Conservation (phyloP, 495 filamentous ascomycete genomes). For the Penicillium argentinense region DNA sequence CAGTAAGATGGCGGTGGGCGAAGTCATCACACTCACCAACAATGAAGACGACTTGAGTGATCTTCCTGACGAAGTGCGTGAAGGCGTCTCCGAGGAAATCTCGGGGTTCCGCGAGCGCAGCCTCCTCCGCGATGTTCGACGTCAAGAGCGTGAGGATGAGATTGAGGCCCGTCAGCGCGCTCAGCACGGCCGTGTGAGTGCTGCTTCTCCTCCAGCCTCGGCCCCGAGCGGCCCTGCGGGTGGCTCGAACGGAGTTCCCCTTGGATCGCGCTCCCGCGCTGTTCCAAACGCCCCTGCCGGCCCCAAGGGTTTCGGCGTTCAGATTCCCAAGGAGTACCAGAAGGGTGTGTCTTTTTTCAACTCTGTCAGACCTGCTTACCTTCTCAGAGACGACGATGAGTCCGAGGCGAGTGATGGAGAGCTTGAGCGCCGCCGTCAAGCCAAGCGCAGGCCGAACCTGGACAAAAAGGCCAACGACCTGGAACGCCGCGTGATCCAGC, state of each 20-base stretch:
- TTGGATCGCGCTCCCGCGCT: constrained; percentile 74
- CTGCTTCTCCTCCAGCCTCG: constrained; percentile 63
- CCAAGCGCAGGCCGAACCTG: constrained; percentile 68
- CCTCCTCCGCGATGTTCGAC: constrained; percentile 82
- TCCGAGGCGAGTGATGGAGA: constrained; percentile 87
- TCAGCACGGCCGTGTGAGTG: constrained; percentile 67
- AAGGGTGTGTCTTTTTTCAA: constrained; percentile 87
- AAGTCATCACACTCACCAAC: constrained; percentile 89
- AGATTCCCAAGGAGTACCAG: constrained; percentile 75
- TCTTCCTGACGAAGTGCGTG: constrained; percentile 95
- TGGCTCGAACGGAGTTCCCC: constrained; percentile 77
- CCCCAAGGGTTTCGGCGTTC: constrained; percentile 68
- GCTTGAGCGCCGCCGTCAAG: constrained; percentile 69
- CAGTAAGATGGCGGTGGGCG: constrained; percentile 66
- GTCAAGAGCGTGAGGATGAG: constrained; percentile 83
- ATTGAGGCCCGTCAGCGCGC: constrained; percentile 83
- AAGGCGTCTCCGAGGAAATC: constrained; percentile 93
- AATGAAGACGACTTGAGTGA: constrained; percentile 95
- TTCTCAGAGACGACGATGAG: constrained; percentile 79
- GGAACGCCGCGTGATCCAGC: constrained; percentile 85
- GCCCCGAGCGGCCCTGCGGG: constrained; percentile 71
- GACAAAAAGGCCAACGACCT: constrained; percentile 85
- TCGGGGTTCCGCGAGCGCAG: constrained; percentile 90
- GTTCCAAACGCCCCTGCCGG: constrained; percentile 79
- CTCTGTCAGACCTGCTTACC: constrained; percentile 52